Base-by-base conservation (phyloP, 2,329 filamentous ascomycete genomes). In the Botrytis squamosa region DNA sequence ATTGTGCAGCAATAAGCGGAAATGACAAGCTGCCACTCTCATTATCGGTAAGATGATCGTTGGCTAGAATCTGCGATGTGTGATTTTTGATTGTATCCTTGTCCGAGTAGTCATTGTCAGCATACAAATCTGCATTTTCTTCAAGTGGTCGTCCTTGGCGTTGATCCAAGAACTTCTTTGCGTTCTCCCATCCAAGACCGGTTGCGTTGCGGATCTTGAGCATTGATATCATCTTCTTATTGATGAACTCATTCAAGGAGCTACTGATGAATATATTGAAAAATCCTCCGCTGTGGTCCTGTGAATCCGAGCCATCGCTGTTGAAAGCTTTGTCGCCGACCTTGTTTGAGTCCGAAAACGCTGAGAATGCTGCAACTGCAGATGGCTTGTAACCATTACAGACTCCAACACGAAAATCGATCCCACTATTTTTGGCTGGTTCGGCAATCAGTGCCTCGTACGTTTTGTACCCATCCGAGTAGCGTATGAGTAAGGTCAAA, bases 331-430 rank as follows among this genome's bases (percentile, higher is more conserved):
- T 74, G 9, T 20, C 76, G 36, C 74, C 68, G 49, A 77, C 70
- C 69, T 75, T 78, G 16, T 74, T 76, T 42, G 57, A 64, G 65
- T 78, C 78, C 7, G 78, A 75, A 69, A 85, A 85, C 1, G 83
- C 83, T 29, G 75, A 78, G 7, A 80, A 73, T 0, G 83, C 84
- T 44, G 84, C 79, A n/a, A 73, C 52, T 9, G 86, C 70, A 0
- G 87, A 88, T 0, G 94, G 93, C 78, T 95, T 96, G 81, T 95
- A 93, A 5, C 83, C 85, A n/a, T 86, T 83, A 78, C 92, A 91
- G 72, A 93, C 88, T 1, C 93, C 92, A 38, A 96, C 85, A 10
- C 90, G 87, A 80, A 95, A 91, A 4, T 86, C 83, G n/a, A 89
- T 76, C 79, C 83, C 81, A 63, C 79, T 81, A 73, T 78, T 80